Conservation (phyloP, 2,329 filamentous ascomycete species). For the Penicillium sp. region DNA sequence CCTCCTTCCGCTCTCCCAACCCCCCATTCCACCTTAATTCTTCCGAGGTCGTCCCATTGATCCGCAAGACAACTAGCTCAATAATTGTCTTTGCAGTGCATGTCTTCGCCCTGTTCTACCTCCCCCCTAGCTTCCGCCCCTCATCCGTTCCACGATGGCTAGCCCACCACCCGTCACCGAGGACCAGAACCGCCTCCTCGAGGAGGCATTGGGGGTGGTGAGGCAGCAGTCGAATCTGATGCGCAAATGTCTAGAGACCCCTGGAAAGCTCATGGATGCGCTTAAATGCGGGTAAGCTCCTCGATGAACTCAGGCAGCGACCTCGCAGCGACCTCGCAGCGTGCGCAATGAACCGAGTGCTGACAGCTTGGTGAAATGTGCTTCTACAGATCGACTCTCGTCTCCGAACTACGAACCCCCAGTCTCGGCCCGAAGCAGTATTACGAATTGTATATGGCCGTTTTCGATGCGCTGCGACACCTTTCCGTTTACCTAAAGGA, state of each 20-base stretch:
- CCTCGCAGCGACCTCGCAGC: too few species aligned
- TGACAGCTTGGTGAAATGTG: conserved; percentile 14
- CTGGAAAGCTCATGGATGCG: conserved; percentile 98
- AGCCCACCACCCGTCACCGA: conserved; percentile 63
- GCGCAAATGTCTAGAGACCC: conserved; percentile 95
- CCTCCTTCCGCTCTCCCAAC: conserved; percentile 13
- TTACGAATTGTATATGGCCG: conserved; percentile 99
- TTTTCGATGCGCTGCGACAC: conserved; percentile 96
- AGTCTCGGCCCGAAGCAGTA: conserved; percentile 99
- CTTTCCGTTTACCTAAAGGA: conserved; percentile 95
- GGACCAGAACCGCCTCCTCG: conserved; percentile 86
- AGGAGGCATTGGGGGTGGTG: conserved; percentile 94
- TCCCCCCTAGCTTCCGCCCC: conserved; percentile 21
- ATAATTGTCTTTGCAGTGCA: conserved; percentile 20
- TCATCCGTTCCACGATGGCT: conserved; percentile 44
- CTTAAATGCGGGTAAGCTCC: conserved; percentile 91
- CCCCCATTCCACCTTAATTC: neutral
- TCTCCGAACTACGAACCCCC: conserved; percentile 96
- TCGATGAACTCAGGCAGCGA: conserved; percentile 27
- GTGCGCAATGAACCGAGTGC: conserved; percentile 14
- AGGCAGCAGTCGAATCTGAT: conserved; percentile 95
- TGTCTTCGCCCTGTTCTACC: conserved; percentile 27
- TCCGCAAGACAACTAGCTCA: conserved; percentile 3
- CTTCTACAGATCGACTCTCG: conserved; percentile 79
- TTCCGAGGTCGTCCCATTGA: conserved; percentile 13